Conservation (phyloP, 257 asterid species). For the Linderniella brevidens region DNA sequence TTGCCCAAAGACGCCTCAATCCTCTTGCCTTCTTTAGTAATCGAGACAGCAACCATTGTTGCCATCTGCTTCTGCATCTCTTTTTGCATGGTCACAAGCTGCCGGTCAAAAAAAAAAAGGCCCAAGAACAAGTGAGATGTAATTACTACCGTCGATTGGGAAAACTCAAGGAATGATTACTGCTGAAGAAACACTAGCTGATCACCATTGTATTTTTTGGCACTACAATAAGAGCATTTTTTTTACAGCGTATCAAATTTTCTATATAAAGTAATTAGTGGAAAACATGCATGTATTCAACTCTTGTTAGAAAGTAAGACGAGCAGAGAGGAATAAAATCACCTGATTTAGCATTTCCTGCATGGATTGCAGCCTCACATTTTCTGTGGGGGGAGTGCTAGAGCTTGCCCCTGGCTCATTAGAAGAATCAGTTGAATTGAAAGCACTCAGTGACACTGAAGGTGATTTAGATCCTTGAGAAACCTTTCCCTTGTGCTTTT, state of each 20-base stretch:
- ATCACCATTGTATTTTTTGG: background rate
- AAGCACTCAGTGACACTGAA: conserved; percentile 36
- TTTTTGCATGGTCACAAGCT: conserved; percentile 47
- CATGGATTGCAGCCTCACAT: conserved; percentile 32
- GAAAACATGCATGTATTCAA: too few relatives aligned
- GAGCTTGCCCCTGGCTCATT: conserved; percentile 41
- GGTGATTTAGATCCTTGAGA: conserved; percentile 38
- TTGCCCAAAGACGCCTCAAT: conserved; percentile 70
- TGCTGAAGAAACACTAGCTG: too few relatives aligned
- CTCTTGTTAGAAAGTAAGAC: too few relatives aligned
- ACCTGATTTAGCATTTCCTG: conserved; percentile 86
- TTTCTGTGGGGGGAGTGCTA: conserved; percentile 21
- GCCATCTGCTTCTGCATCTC: conserved; percentile 71
- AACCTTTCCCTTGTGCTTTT: conserved; percentile 64
- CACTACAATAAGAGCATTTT: background rate
- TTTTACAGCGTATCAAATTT: too few relatives aligned
- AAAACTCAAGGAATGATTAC: too few relatives aligned
- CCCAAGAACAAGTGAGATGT: background rate
- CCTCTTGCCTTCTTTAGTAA: conserved; percentile 73
- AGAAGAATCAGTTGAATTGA: conserved; percentile 41
- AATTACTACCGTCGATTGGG: background rate
- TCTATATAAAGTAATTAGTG: too few relatives aligned
- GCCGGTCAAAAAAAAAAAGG: conserved; percentile 9
- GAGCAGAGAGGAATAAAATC: conserved; percentile 2
- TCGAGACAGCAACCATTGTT: conserved; percentile 39